Percentiles rank a stretch among this genome's conserved stretches.
Evolutionary conservation across 129 eudicot species (phyloP).

Genomic region (Kitagawia praeruptora): DNA sequence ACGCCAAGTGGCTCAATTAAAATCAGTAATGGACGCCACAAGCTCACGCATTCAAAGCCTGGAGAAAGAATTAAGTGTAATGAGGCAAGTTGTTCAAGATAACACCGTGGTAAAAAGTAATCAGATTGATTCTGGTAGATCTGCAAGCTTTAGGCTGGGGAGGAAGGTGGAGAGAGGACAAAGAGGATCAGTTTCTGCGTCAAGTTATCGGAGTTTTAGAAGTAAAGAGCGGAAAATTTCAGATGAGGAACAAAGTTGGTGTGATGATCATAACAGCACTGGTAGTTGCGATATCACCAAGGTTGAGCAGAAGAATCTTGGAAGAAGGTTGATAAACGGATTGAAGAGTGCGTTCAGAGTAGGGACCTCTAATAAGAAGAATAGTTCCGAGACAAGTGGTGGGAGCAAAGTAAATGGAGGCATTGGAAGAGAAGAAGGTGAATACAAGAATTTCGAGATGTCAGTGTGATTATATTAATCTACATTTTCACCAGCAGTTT

Average conservation of each 20-base stretch:
- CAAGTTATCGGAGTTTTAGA: constrained; percentile 22
- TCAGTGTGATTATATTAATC: constrained; percentile 19
- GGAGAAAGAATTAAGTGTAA: constrained; percentile 63
- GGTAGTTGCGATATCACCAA: constrained; percentile 12
- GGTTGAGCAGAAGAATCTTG: constrained; percentile 22
- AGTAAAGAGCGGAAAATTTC: constrained; percentile 6
- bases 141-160: constrained; percentile 57
- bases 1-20: constrained; percentile 53
- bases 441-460: constrained; percentile 6
- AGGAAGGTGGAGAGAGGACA: constrained; percentile 64
- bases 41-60: constrained; percentile 50
- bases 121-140: constrained; percentile 26
- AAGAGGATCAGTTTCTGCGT: constrained; percentile 67
- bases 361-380: constrained; percentile 23
- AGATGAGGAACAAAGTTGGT: not conserved
- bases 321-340: constrained; percentile 45
- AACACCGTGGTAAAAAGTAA: constrained; percentile 16
- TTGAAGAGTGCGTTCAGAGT: constrained; percentile 47
- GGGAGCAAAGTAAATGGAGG: constrained; percentile 1
- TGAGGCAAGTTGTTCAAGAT: constrained; percentile 35
- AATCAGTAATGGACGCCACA: constrained; percentile 59
- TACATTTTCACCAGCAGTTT: constrained; percentile 7
- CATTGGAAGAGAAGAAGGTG: not conserved
- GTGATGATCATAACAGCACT: constrained; percentile 6
- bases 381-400: constrained; percentile 9